Conservation (phyloP, 352 stramenopile species). For the Nothophytophthora sp. region DNA sequence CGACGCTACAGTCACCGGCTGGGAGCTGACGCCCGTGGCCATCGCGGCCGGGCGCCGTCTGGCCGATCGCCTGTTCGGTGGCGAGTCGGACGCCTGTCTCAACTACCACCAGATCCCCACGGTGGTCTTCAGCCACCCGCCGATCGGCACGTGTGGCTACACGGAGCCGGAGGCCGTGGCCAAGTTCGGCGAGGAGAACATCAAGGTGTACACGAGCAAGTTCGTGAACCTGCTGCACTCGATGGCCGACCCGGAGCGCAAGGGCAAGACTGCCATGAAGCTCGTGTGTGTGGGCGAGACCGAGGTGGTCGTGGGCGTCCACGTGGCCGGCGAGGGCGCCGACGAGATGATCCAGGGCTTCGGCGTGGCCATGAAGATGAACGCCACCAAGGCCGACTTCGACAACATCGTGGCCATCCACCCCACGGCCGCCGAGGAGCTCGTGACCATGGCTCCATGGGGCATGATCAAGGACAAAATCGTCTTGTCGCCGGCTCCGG, state of each 20-base stretch:
- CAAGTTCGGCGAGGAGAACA: constrained; percentile 94
- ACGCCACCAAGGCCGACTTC: no score
- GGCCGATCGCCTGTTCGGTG: no score
- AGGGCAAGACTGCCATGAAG: constrained; percentile 97
- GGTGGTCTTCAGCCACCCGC: constrained; percentile 98
- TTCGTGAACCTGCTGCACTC: constrained; percentile 99
- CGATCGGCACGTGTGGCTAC: constrained; percentile 96
- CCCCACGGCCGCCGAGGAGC: constrained; percentile 92
- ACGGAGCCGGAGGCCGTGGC: constrained; percentile 99
- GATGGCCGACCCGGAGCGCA: constrained; percentile 93
- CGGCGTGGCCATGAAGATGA: no score
- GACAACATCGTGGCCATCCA: constrained; percentile 92
- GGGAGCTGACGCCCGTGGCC: constrained; percentile 99
- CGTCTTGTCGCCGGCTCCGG: no score
- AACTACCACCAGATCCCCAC: constrained; percentile 99
- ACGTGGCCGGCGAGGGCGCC: constrained; percentile 99
- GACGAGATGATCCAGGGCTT: constrained; percentile 99
- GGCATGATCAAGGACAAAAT: constrained; percentile 64
- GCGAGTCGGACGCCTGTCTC: constrained; percentile 98
- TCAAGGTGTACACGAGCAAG: constrained; percentile 97
- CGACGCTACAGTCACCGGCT: constrained; percentile 97
- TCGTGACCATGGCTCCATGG: constrained; percentile 92
- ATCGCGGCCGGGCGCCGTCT: constrained; percentile 97
- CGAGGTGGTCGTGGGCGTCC: constrained; percentile 98
- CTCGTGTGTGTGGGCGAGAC: constrained; percentile 97